phyloP scores from a whole-genome alignment of 805 yeast genomes.

The Candida orba region DNA sequence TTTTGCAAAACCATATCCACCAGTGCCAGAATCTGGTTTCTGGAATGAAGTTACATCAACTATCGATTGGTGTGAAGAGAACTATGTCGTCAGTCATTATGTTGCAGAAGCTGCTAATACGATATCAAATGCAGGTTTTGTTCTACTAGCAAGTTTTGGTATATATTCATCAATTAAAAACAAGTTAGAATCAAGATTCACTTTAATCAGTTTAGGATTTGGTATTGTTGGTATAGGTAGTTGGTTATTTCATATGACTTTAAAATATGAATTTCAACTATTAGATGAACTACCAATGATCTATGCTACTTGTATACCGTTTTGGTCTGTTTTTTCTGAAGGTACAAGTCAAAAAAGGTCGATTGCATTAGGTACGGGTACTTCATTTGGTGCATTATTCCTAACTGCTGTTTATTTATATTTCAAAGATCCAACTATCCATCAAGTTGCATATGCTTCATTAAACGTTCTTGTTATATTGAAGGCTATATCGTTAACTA shows the following conservation, averaged over 20 bases:
- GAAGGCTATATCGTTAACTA: slow-evolving; percentile 48
- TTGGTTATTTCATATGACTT: slow-evolving; percentile 95
- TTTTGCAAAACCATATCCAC: slow-evolving; percentile 49
- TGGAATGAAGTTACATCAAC: slow-evolving; percentile 89
- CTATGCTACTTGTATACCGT: slow-evolving; percentile 93
- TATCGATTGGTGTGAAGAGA: slow-evolving; percentile 99
- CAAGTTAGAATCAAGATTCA: slow-evolving; percentile 61
- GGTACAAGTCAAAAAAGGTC: slow-evolving; percentile 35
- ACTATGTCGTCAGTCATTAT: slow-evolving; percentile 78
- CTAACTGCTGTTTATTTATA: slow-evolving; percentile 69
- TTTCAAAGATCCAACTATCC: slow-evolving; percentile 77
- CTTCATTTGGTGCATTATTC: slow-evolving; percentile 45
- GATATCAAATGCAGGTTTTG: slow-evolving; percentile 58
- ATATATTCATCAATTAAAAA: slow-evolving; percentile 54
- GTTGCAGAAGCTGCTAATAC: slow-evolving; percentile 91
- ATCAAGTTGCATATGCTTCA: slow-evolving; percentile 77
- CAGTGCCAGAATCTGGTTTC: slow-evolving; percentile 46
- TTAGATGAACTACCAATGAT: slow-evolving; percentile 97
- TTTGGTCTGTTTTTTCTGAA: slow-evolving; percentile 74
- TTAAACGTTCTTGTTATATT: slow-evolving; percentile 68
- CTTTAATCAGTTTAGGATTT: slow-evolving; percentile 71
- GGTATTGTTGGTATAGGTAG: slow-evolving; percentile 87
- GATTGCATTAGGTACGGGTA: slow-evolving; percentile 37
- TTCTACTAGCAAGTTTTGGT: slow-evolving; percentile 54
- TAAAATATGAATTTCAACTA: slow-evolving; percentile 80